Evolutionary conservation across 2,329 filamentous ascomycete genomes (phyloP).

Genomic region (Paracoccidioides lutzii): DNA sequence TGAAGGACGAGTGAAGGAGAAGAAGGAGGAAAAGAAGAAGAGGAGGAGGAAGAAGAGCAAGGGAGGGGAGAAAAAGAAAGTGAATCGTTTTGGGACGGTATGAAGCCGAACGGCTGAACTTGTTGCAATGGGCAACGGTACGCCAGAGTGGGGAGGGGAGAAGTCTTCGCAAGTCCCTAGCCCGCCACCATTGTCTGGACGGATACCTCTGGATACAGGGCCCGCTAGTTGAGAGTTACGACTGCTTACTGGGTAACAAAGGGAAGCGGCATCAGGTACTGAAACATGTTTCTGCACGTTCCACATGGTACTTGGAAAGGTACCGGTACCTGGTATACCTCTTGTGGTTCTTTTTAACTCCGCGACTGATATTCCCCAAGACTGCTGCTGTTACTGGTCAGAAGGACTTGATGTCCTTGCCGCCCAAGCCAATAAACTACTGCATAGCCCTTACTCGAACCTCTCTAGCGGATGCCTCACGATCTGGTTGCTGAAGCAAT

Average conservation of each 20-base stretch:
- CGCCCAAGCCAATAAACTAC: conserved; percentile 1
- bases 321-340: neutral
- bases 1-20: conserved; percentile 6
- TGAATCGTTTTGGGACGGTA: neutral
- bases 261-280: neutral
- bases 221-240: neutral
- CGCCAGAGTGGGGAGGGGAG: conserved; percentile 6
- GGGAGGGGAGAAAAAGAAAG: neutral
- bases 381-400: neutral
- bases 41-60: conserved; percentile 3
- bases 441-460: neutral
- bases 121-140: conserved; percentile 15
- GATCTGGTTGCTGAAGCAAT: conserved; percentile 1
- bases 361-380: neutral
- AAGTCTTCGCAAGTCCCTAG: neutral
- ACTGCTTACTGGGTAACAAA: neutral
- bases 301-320: neutral
- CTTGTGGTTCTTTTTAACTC: neutral
- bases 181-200: neutral
- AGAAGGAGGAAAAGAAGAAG: conserved; percentile 4
- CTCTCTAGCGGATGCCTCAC: neutral
- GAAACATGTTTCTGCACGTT: neutral
- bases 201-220: neutral
- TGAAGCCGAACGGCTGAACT: conserved; percentile 1
- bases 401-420: neutral